These are phyloP conservation scores for Blastomyces silverae DNA, from an alignment of 2,329 filamentous ascomycete genomes.

Conservation along the genomic window DNA sequence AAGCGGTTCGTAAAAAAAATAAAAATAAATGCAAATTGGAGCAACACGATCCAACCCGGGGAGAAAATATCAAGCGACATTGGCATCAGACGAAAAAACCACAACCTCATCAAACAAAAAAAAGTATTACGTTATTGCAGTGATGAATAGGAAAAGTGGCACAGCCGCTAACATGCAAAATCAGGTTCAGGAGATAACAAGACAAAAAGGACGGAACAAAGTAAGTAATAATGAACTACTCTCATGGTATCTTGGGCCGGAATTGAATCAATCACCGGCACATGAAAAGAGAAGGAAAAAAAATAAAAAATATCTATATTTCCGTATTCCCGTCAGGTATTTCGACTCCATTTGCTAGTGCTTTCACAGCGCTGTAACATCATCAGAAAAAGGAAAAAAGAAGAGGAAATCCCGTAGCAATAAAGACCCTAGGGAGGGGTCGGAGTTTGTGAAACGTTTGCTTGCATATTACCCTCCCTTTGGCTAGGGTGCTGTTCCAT, in stretches of 20 bases:
- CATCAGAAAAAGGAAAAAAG: background rate
- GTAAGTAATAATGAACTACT: too few species aligned
- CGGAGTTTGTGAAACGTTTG: slow-evolving; percentile 1
- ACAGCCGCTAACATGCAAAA: slow-evolving; percentile 5
- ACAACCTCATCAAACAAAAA: background rate
- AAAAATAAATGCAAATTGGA: background rate
- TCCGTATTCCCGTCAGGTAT: too few species aligned
- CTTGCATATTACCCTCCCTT: background rate
- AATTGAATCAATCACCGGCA: too few species aligned
- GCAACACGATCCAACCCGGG: background rate
- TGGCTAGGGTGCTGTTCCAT: background rate
- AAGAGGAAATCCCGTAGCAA: background rate
- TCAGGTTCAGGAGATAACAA: background rate
- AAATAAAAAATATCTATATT: background rate
- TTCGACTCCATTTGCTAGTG: background rate
- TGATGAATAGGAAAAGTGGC: background rate
- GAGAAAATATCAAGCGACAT: background rate
- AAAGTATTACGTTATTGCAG: background rate
- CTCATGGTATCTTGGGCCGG: too few species aligned
- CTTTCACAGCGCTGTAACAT: background rate
- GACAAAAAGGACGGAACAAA: too few species aligned
- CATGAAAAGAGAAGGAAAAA: background rate
- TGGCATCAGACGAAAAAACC: background rate
- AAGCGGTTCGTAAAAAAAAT: background rate
- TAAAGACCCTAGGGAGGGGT: slow-evolving; percentile 5